A percentile compares a stretch with the other conserved stretches of the same genome.
Conservation (phyloP, 2,329 filamentous ascomycete species). For the Colletotrichum limetticola region DNA sequence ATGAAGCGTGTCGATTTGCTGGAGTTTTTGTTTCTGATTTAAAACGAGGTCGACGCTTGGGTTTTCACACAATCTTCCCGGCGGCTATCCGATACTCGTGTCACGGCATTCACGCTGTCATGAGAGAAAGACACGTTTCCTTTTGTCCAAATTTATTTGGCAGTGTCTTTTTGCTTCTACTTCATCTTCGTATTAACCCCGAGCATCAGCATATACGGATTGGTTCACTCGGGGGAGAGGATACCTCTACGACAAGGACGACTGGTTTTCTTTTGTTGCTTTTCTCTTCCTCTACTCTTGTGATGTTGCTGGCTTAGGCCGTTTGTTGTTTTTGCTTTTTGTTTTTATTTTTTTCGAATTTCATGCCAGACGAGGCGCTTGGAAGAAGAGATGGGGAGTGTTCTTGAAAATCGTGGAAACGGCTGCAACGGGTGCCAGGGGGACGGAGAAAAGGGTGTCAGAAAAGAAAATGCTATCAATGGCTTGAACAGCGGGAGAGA, state of each 20-base stretch:
- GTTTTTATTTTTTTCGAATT: background rate
- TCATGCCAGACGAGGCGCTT: background rate
- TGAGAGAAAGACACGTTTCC: constrained; percentile 22
- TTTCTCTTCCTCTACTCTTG: background rate
- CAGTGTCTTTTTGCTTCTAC: background rate
- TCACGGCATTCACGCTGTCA: constrained; percentile 23
- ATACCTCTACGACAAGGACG: background rate
- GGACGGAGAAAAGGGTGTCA: background rate
- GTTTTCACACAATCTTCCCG: background rate
- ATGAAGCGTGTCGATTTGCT: background rate
- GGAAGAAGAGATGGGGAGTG: background rate
- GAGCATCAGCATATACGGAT: constrained; percentile 24
- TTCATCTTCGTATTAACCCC: background rate
- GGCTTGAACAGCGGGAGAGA: background rate
- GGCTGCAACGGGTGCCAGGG: background rate
- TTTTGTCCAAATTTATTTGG: background rate
- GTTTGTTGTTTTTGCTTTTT: background rate
- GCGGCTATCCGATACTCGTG: constrained; percentile 6
- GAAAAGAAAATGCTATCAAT: background rate
- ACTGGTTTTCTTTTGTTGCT: background rate
- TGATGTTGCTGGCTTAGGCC: constrained; percentile 1
- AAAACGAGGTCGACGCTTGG: background rate
- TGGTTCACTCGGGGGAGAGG: background rate
- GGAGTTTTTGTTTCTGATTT: background rate
- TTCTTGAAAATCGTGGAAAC: background rate